phyloP scores from a whole-genome alignment of 2,329 filamentous ascomycete species.

The Sclerotinia spermophila region DNA sequence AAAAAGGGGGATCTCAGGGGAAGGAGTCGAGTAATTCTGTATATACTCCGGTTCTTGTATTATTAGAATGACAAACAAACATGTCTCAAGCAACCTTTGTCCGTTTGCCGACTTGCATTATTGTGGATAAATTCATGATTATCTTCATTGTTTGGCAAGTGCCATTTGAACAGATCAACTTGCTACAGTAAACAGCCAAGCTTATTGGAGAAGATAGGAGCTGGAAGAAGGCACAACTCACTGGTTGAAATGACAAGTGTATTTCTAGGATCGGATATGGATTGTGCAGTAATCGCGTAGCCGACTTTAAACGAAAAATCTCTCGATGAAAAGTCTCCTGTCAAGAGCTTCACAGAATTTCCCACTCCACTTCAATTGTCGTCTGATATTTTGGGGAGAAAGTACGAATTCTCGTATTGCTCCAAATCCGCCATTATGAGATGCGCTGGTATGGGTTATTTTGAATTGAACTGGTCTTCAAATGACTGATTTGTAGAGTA shows the following conservation, averaged over 20 bases:
- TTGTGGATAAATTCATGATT: neutral
- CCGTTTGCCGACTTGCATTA: neutral
- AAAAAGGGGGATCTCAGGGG: neutral
- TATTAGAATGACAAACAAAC: neutral
- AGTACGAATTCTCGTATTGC: no score
- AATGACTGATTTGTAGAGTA: no score
- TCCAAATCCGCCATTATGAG: no score
- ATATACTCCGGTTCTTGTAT: neutral
- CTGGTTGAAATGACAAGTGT: neutral
- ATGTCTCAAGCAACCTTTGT: neutral
- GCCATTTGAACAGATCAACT: neutral
- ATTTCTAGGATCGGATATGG: neutral
- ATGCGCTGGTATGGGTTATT: no score
- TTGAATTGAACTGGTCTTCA: no score
- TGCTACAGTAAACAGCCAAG: no score
- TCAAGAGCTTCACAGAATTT: neutral
- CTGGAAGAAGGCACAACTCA: neutral
- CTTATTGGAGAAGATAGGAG: neutral
- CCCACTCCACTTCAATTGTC: neutral
- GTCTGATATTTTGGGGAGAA: neutral
- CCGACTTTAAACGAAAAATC: neutral
- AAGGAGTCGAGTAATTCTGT: neutral
- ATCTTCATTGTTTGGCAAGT: neutral
- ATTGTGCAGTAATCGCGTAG: neutral
- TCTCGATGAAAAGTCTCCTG: neutral